phyloP scores from a whole-genome alignment of 495 filamentous ascomycete species.

The Antarctomyces pellizariae region DNA sequence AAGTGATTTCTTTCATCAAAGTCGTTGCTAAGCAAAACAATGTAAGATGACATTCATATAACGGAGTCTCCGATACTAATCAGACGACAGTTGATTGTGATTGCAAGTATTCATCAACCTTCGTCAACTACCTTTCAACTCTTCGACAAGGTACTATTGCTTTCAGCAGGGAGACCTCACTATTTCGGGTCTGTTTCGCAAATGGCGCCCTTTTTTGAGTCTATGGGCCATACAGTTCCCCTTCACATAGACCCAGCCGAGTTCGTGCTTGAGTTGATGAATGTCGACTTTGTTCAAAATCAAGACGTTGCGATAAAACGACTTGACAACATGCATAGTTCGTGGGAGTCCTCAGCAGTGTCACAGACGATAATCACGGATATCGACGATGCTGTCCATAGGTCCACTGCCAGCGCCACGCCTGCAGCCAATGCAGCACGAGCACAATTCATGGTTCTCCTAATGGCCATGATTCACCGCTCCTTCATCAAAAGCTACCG shows the following conservation, averaged over 20 bases:
- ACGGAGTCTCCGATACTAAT: slow-evolving; percentile 1
- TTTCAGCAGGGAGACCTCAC: slow-evolving; percentile 41
- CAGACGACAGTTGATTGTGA: slow-evolving; percentile 32
- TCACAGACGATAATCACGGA: background rate
- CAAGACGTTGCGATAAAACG: slow-evolving; percentile 17
- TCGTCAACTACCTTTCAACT: slow-evolving; percentile 52
- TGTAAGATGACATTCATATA: slow-evolving; percentile 17
- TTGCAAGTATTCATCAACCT: slow-evolving; percentile 65
- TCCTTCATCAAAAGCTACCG: slow-evolving; percentile 60
- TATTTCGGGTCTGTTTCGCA: slow-evolving; percentile 38
- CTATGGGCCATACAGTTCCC: slow-evolving; percentile 34
- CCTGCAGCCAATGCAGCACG: background rate
- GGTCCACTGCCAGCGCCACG: too few species aligned
- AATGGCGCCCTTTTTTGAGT: slow-evolving; percentile 32
- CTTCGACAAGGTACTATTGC: slow-evolving; percentile 55
- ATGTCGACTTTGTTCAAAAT: slow-evolving; percentile 40
- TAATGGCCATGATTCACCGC: slow-evolving; percentile 34
- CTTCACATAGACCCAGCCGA: slow-evolving; percentile 54
- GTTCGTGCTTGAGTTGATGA: slow-evolving; percentile 49
- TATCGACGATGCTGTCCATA: too few species aligned
- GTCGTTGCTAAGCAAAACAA: slow-evolving; percentile 41
- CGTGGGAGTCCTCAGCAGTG: slow-evolving; percentile 16
- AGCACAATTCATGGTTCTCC: slow-evolving; percentile 5
- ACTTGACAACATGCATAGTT: slow-evolving; percentile 19
- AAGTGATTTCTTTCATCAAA: slow-evolving; percentile 41